Evolutionary conservation across 257 asterid species (phyloP).

Genomic region (Solanum piurae): DNA sequence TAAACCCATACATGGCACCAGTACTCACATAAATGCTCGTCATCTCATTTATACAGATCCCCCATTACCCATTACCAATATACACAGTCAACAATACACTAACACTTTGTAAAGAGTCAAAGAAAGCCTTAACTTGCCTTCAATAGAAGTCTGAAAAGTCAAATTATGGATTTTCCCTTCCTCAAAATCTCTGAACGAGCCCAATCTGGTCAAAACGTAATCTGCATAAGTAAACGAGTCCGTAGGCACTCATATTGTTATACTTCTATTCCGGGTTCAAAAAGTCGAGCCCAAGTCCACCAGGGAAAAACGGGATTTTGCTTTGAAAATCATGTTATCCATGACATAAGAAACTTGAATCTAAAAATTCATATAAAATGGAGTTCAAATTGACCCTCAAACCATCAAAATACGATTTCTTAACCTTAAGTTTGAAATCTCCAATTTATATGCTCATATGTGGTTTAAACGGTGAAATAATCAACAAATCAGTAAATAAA

Average conservation of each 20-base stretch:
- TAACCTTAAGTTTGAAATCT: neutral
- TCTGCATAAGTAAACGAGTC: neutral
- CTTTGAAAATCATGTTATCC: neutral
- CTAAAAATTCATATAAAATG: neutral
- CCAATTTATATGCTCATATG: neutral
- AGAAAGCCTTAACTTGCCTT: neutral
- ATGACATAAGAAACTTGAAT: neutral
- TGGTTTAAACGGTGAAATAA: neutral
- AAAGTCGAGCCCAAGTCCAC: neutral
- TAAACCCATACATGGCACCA: neutral
- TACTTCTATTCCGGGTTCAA: neutral
- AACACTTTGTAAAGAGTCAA: neutral
- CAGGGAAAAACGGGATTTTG: neutral
- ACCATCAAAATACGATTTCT: neutral
- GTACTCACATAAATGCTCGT: neutral
- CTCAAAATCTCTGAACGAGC: neutral
- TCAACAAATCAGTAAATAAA: neutral
- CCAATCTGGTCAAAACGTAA: neutral
- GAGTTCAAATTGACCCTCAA: neutral
- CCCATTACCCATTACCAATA: neutral
- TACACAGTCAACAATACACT: neutral
- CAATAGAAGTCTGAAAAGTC: neutral
- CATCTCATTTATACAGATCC: neutral
- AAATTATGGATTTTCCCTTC: neutral
- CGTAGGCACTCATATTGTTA: neutral